Evolutionary conservation across 1,284 basidiomycete species (phyloP).

Genomic region (Testicularia cyperi): DNA sequence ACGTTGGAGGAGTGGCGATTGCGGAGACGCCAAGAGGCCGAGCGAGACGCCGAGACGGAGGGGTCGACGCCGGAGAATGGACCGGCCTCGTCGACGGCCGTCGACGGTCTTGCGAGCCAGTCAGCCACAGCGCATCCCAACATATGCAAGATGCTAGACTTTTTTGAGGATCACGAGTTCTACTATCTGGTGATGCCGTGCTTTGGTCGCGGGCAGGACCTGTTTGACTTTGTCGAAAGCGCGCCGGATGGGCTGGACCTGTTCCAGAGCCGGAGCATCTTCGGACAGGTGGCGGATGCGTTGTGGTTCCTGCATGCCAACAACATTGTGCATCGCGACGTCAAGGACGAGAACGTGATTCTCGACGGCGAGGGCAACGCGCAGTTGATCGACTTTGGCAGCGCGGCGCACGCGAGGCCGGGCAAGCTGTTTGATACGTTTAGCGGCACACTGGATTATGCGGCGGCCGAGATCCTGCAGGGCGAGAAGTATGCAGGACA

Average conservation of each 20-base stretch:
- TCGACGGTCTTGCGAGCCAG: neutral
- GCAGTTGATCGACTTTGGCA: conserved; percentile 92
- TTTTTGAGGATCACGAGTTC: conserved; percentile 95
- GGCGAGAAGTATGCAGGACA: conserved; percentile 93
- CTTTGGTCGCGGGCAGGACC: conserved; percentile 68
- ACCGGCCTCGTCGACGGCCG: neutral
- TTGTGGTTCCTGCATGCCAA: conserved; percentile 85
- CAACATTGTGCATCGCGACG: conserved; percentile 93
- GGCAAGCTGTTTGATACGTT: conserved; percentile 95
- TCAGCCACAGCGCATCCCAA: conserved; percentile 71
- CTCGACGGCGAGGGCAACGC: conserved; percentile 65
- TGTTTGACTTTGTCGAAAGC: conserved; percentile 92
- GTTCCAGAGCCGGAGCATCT: conserved; percentile 75
- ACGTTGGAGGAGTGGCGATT: conserved; percentile 29
- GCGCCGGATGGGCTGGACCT: conserved; percentile 82
- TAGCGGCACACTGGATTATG: conserved; percentile 81
- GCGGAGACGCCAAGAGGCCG: conserved; percentile 12
- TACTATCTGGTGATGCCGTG: conserved; percentile 77
- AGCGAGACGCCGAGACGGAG: too few species aligned
- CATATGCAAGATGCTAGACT: conserved; percentile 90
- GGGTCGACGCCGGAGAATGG: too few species aligned
- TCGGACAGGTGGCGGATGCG: conserved; percentile 92
- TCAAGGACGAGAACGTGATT: conserved; percentile 95
- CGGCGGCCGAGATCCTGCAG: conserved; percentile 91
- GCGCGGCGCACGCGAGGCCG: conserved; percentile 69